These are phyloP conservation scores for Rhododendron vialii DNA, from an alignment of 148 eudicot species.

Conservation along the genomic window DNA sequence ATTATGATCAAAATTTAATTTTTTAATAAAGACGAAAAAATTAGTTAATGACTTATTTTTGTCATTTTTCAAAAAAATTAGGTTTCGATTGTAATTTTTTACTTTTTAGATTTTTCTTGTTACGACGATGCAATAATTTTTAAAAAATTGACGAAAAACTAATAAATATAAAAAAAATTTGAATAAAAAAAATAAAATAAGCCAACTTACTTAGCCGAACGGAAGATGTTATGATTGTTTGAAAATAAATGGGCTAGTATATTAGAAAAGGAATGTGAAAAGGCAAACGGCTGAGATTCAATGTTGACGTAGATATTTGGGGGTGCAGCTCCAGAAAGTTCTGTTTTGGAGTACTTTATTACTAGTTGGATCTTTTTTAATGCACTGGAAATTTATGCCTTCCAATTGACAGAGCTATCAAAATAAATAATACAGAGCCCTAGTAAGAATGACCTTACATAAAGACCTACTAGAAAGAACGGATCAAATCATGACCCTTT, in stretches of 20 bases:
- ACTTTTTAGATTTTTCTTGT: too few species aligned
- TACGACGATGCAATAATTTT: too few species aligned
- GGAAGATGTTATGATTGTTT: not conserved
- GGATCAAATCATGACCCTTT: not conserved
- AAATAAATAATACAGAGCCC: not conserved
- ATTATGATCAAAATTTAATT: too few species aligned
- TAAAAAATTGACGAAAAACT: too few species aligned
- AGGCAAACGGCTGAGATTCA: slow-evolving; percentile 2
- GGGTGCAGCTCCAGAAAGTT: not conserved
- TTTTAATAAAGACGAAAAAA: too few species aligned
- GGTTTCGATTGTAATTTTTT: too few species aligned
- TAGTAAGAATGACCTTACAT: not conserved
- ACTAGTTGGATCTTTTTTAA: not conserved
- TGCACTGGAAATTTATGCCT: not conserved
- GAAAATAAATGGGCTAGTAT: too few species aligned
- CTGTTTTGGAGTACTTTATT: not conserved
- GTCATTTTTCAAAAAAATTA: too few species aligned
- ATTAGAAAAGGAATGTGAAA: not conserved
- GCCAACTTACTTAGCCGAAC: too few species aligned
- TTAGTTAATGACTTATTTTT: too few species aligned
- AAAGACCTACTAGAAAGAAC: not conserved
- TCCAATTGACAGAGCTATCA: not conserved
- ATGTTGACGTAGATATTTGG: not conserved
- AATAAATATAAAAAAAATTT: too few species aligned
- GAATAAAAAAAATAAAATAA: too few species aligned